These are phyloP conservation scores for Fulvia fulva DNA, from an alignment of 2,329 filamentous ascomycete genomes.

Conservation along the genomic window DNA sequence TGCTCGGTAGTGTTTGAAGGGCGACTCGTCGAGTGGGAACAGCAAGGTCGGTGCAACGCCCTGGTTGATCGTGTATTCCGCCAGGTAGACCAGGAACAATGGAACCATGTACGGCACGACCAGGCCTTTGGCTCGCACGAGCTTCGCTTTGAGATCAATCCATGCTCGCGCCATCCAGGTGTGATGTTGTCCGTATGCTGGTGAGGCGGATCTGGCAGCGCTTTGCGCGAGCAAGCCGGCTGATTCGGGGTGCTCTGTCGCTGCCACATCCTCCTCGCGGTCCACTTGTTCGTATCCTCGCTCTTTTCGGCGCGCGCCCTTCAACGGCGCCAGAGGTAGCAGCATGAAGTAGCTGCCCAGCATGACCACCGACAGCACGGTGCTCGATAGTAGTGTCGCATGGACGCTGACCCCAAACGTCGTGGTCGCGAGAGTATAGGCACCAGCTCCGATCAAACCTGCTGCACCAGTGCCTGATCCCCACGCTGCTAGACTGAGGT, in stretches of 20 bases:
- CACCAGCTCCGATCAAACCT: constrained; percentile 77
- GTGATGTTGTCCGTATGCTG: constrained; percentile 14
- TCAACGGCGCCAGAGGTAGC: constrained; percentile 65
- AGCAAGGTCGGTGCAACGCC: constrained; percentile 85
- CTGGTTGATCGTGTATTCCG: constrained; percentile 97
- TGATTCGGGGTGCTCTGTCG: constrained; percentile 25
- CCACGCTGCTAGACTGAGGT: constrained; percentile 83
- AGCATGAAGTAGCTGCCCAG: constrained; percentile 79
- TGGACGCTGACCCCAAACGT: constrained; percentile 71
- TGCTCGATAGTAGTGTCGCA: constrained; percentile 70
- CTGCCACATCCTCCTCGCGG: constrained; percentile 34
- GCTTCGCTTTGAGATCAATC: constrained; percentile 28
- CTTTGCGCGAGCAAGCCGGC: constrained; percentile 34
- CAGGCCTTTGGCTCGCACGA: constrained; percentile 50
- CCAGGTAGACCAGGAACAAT: constrained; percentile 84
- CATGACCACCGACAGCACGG: constrained; percentile 78
- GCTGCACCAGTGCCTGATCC: constrained; percentile 88
- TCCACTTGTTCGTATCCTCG: constrained; percentile 54
- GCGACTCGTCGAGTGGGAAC: constrained; percentile 71
- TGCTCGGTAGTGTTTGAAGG: constrained; percentile 74
- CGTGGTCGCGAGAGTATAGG: constrained; percentile 83
- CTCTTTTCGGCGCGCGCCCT: constrained; percentile 42
- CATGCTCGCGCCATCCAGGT: constrained; percentile 9
- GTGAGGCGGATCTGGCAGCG: constrained; percentile 30
- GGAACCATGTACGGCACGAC: constrained; percentile 69